Conservation (phyloP, 352 stramenopile species). For the Phytopythium helicoides region DNA sequence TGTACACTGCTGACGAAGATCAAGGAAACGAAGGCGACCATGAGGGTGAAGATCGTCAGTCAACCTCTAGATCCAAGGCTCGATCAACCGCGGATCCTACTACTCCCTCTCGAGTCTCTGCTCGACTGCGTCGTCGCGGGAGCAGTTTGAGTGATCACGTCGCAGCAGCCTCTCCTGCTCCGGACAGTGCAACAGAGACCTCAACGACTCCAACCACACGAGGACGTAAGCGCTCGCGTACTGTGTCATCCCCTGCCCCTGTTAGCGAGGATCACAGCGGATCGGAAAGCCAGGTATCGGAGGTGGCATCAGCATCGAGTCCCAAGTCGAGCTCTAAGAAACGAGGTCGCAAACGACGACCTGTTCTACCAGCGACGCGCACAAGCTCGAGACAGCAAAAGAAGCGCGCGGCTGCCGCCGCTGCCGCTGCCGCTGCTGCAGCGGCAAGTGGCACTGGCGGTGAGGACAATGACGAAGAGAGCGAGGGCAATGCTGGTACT, state of each 20-base stretch:
- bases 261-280: constrained; percentile 53
- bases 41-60: neutral
- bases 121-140: constrained; percentile 44
- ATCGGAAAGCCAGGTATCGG: constrained; percentile 57
- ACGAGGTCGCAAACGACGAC: constrained; percentile 40
- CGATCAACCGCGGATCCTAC: constrained; percentile 5
- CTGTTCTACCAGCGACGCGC: constrained; percentile 48
- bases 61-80: neutral
- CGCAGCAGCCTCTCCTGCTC: constrained; percentile 8
- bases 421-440: constrained; percentile 27
- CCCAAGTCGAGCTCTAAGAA: constrained; percentile 24
- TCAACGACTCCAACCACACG: constrained; percentile 18
- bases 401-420: constrained; percentile 34
- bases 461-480: constrained; percentile 32
- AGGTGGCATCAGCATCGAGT: constrained; percentile 9
- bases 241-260: constrained; percentile 24
- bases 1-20: constrained; percentile 13
- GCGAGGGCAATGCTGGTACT: constrained; percentile 14
- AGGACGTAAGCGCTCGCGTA: constrained; percentile 36
- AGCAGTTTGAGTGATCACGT: constrained; percentile 39
- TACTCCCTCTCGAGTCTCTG: constrained; percentile 50
- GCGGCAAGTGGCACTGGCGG: constrained; percentile 17
- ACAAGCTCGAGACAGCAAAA: constrained; percentile 70
- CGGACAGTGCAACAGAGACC: constrained; percentile 8
- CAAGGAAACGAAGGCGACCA: constrained; percentile 5